Evolutionary conservation across 495 filamentous ascomycete genomes (phyloP), one percentile per base, ranked within the genome.

Genomic region (Annulohypoxylon nitens): DNA sequence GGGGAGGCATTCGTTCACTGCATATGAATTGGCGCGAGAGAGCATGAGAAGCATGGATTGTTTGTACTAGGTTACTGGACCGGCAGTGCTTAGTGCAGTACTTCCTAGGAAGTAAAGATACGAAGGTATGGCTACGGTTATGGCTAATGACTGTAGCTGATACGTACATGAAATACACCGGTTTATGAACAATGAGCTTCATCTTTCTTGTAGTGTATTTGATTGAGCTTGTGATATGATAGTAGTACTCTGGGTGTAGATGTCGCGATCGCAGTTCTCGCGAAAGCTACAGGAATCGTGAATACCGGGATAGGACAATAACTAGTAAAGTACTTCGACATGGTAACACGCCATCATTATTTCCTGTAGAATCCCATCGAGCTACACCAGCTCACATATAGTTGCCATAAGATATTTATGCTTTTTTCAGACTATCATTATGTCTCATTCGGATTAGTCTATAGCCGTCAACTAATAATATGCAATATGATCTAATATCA

Each of bases 21-120:
- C 16, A 57, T 57, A n/a, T 57, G 62, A 65, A 25, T 45, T 55
- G 62, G 34, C 37, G 50, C 62, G 50, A 50, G 43, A 65, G 50
- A 23, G 20, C 50, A 65, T 25, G 33, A 57, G 50, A 45, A 65
- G 36, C 62, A 65, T 37, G 33, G 45, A 12, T 53, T 54, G 36
- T 12, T 11, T 12, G 23, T 18, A 47, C 7, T 9, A 3, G 23
- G 53, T 20, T 37, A 57, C n/a, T 33, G 14, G 23, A 18, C 39
- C 58, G 43, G 43, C 16, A 47, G 16, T 47, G 12, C 43, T 16
- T 45, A 47, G 20, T 47, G 47, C 39, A 25, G 39, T 25, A 16
- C 5, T n/a, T n/a, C n/a, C n/a, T 61, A 61, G 39, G 37, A 12
- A 14, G 37, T 30, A 33, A 39, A 23, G 5, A 23, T 61, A 61